phyloP scores from a whole-genome alignment of 306 rosid genomes.

The Mucuna pruriens region DNA sequence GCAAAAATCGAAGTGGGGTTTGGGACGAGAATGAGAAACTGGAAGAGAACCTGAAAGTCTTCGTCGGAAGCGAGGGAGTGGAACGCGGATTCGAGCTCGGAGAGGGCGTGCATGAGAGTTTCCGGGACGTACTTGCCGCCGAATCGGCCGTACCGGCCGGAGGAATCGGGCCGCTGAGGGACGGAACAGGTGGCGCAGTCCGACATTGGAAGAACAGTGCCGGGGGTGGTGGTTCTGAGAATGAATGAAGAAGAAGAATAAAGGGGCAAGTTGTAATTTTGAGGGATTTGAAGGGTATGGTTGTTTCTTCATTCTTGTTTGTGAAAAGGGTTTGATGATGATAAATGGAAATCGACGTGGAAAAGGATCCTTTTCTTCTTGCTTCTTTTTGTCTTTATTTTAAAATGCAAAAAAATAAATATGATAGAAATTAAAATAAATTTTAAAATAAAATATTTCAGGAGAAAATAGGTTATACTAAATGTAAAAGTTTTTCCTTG shows the following conservation, averaged over 20 bases:
- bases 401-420: no score
- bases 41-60: slow-evolving; percentile 61
- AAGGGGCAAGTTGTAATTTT: slow-evolving; percentile 21
- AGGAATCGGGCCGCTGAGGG: slow-evolving; percentile 70
- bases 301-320: neutral
- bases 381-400: no score
- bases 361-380: no score
- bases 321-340: neutral
- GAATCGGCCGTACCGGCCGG: slow-evolving; percentile 77
- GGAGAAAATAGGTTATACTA: no score
- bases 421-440: no score
- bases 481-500: no score
- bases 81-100: slow-evolving; percentile 80
- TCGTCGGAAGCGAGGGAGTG: slow-evolving; percentile 61
- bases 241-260: slow-evolving; percentile 22
- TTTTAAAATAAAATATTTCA: no score
- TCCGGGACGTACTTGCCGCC: slow-evolving; percentile 96
- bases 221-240: slow-evolving; percentile 32
- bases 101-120: slow-evolving; percentile 80
- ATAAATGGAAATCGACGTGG: no score
- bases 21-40: no score
- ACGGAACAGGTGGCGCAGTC: slow-evolving; percentile 27
- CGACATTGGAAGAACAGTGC: slow-evolving; percentile 52
- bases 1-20: neutral
- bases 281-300: slow-evolving; percentile 35